phyloP scores from a whole-genome alignment of 331 rosid genomes.

The Quercus lobata region DNA sequence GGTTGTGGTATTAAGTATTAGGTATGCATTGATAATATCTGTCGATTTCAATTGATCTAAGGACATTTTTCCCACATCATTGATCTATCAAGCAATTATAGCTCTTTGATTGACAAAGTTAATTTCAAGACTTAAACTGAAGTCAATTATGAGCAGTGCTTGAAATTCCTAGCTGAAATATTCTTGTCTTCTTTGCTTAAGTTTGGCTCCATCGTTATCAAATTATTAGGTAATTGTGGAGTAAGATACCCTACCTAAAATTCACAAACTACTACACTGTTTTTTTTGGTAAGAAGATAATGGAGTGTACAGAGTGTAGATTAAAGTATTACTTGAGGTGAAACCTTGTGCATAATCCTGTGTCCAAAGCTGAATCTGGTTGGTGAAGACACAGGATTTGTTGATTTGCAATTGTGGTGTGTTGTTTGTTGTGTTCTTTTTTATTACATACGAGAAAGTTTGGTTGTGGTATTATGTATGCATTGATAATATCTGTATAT shows the following conservation, averaged over 20 bases:
- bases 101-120: neutral
- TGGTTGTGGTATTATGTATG: neutral
- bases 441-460: neutral
- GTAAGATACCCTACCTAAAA: too few species aligned
- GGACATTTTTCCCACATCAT: neutral
- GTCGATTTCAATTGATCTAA: neutral
- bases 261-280: neutral
- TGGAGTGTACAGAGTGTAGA: neutral
- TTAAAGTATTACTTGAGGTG: neutral
- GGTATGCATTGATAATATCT: neutral
- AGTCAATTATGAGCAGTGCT: neutral
- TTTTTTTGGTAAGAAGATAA: neutral
- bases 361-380: neutral
- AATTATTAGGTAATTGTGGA: neutral
- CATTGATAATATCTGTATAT: neutral
- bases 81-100: neutral
- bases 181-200: neutral
- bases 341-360: neutral
- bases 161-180: neutral
- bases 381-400: neutral
- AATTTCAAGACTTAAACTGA: neutral
- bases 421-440: neutral
- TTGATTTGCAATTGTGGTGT: neutral
- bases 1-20: neutral
- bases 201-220: neutral